Conservation (phyloP, 2,329 filamentous ascomycete species). For the Chrysoporthe deuterocubensis region DNA sequence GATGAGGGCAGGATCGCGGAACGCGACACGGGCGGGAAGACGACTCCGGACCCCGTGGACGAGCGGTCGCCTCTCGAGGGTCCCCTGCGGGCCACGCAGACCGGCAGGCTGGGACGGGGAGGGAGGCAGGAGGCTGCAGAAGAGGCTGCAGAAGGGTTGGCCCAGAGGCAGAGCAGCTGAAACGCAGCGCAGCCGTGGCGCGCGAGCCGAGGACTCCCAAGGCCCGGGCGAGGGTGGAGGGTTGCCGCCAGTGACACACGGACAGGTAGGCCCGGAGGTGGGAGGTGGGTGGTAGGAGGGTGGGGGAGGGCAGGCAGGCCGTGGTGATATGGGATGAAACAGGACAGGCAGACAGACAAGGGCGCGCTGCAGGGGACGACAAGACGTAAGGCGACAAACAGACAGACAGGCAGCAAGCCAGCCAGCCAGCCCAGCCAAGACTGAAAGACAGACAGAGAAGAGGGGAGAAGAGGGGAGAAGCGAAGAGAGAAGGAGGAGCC, state of each 20-base stretch:
- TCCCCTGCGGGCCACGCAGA: not conserved
- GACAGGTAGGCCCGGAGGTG: not conserved
- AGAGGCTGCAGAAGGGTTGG: not conserved
- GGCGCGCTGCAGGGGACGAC: not conserved
- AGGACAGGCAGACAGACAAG: not conserved
- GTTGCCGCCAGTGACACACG: not conserved
- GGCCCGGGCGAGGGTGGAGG: not conserved
- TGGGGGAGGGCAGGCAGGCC: not conserved
- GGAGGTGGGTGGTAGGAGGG: not conserved
- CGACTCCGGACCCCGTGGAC: not conserved
- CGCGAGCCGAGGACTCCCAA: not conserved
- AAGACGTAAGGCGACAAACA: constrained; percentile 1
- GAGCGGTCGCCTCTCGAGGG: not conserved
- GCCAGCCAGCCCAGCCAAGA: too few relatives aligned
- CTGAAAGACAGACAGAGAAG: too few relatives aligned
- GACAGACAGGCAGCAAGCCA: constrained; percentile 9
- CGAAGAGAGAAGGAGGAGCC: too few relatives aligned
- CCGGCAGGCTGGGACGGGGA: not conserved
- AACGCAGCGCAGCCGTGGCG: constrained; percentile 5
- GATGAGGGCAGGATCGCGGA: not conserved
- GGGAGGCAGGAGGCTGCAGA: too few relatives aligned
- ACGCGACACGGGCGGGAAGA: not conserved
- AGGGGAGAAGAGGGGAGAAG: too few relatives aligned
- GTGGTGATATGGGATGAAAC: not conserved
- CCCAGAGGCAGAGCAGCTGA: not conserved